phyloP scores from a whole-genome alignment of 805 yeast species.

The Kockiozyma suomiensis region DNA sequence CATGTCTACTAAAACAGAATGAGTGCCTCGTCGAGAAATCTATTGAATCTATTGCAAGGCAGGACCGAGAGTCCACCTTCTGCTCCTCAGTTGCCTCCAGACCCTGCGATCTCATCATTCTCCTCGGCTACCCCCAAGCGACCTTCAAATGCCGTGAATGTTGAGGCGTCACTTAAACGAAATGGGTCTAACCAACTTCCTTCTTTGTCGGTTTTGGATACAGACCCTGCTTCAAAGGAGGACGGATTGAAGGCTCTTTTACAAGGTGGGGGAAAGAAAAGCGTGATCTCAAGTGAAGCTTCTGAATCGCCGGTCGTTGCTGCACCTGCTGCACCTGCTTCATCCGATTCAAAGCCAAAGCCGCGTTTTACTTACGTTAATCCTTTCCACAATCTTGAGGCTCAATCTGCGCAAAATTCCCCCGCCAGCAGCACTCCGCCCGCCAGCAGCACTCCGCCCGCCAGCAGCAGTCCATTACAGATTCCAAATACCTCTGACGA shows the following conservation, averaged over 20 bases:
- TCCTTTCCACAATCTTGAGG: conserved; percentile 27
- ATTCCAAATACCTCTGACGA: background rate
- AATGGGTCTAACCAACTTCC: background rate
- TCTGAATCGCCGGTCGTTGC: background rate
- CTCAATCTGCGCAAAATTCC: conserved; percentile 2
- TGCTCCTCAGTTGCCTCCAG: conserved; percentile 14
- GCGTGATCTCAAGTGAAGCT: background rate
- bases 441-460: background rate
- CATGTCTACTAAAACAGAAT: background rate
- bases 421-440: background rate
- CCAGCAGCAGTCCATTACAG: no score
- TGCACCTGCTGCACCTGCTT: background rate
- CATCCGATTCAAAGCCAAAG: background rate
- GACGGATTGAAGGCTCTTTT: conserved; percentile 10
- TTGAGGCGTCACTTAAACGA: background rate
- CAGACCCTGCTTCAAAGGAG: conserved; percentile 2
- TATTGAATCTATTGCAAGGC: conserved; percentile 20
- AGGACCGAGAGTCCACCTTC: background rate
- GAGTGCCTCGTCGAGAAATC: conserved; percentile 13
- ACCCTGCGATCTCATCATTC: conserved; percentile 25
- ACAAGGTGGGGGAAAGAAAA: background rate
- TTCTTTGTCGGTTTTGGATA: background rate
- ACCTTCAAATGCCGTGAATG: conserved; percentile 1
- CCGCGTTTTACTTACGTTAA: conserved; percentile 28
- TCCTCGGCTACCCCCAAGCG: conserved; percentile 4